phyloP scores from a whole-genome alignment of 768 basidiomycete species.

The Trametes cinnabarina region DNA sequence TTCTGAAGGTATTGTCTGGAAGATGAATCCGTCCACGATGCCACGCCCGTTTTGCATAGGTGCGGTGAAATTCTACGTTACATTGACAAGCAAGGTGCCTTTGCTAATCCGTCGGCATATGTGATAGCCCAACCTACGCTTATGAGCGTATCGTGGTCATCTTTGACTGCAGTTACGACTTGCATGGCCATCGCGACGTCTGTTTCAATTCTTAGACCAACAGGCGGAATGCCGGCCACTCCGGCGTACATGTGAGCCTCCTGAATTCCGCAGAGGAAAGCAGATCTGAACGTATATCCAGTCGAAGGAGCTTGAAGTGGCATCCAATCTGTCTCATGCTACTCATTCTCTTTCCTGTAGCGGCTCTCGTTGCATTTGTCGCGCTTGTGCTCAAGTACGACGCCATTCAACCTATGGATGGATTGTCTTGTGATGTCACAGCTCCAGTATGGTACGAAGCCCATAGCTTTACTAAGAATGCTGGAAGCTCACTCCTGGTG shows the following conservation, averaged over 20 bases:
- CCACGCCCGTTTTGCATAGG: conserved; percentile 56
- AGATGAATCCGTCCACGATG: conserved; percentile 62
- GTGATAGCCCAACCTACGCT: conserved; percentile 19
- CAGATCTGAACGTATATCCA: not conserved
- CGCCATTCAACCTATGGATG: conserved; percentile 46
- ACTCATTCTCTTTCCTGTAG: conserved; percentile 47
- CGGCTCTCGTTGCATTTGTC: conserved; percentile 43
- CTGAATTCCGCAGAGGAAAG: not conserved
- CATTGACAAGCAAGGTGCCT: not conserved
- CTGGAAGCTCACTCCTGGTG: not conserved
- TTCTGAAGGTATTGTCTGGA: conserved; percentile 58
- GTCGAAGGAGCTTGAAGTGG: conserved; percentile 49
- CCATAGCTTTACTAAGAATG: not conserved
- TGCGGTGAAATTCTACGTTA: conserved; percentile 27
- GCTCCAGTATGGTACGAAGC: conserved; percentile 53
- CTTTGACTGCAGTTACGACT: conserved; percentile 25
- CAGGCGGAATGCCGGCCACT: conserved; percentile 1
- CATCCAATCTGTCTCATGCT: conserved; percentile 43
- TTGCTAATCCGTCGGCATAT: not conserved
- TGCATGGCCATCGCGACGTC: conserved; percentile 26
- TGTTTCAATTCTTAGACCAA: conserved; percentile 16
- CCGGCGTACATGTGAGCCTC: conserved; percentile 10
- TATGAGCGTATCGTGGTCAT: conserved; percentile 22
- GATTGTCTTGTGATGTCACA: conserved; percentile 60
- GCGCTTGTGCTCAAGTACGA: conserved; percentile 43